Base-by-base conservation (phyloP, 164 flowering plant genomes). In the Litsea cubeba region DNA sequence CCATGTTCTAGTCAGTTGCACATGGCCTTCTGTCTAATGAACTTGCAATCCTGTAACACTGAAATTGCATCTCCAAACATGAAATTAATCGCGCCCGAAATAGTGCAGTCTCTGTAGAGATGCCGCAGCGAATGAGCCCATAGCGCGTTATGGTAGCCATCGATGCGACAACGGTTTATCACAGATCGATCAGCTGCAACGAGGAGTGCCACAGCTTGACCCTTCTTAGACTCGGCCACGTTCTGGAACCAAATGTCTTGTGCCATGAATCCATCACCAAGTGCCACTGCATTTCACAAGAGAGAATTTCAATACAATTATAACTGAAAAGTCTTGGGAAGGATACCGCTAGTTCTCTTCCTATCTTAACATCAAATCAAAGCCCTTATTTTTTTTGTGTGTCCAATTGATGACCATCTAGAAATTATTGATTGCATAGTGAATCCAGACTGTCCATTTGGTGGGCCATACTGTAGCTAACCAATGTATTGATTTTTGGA, bases 151-250 rank as follows among this genome's bases (percentile, higher is more conserved):
- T 87, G 90, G 80, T 75, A 85, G 12, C 82, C 88, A 50, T 84
- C 86, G 12, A 85, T 76, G 2, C 68, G 72, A 79, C 90, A 87
- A 0, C 86, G 80, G 81, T 87, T 82, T 22, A 87, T 84, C 71
- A 85, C 83, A 3, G 87, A 77, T 23, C 66, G 74, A 50, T 87
- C 88, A 1, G 84, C 81, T 1, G 84, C 82, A 24, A 87, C 83
- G 0, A 87, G 85, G 1, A 87, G 85, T 0, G 88, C 88, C 58
- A 87, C 90, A 1, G 88, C 90, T 71, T 85, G 90, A 32, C 83
- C 84, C 80, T 87, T 87, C 73, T 70, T 68, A 10, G 85, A 74
- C 35, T 88, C 87, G 0, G 89, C 86, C 3, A 86, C 82, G 83
- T 87, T 86, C 62, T 82, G 84, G 76, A 85, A 81, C 77, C 82